Percentiles rank a stretch among this genome's conserved stretches.
Evolutionary conservation across 75 land plant species (phyloP).

Genomic region (Pinus taeda): DNA sequence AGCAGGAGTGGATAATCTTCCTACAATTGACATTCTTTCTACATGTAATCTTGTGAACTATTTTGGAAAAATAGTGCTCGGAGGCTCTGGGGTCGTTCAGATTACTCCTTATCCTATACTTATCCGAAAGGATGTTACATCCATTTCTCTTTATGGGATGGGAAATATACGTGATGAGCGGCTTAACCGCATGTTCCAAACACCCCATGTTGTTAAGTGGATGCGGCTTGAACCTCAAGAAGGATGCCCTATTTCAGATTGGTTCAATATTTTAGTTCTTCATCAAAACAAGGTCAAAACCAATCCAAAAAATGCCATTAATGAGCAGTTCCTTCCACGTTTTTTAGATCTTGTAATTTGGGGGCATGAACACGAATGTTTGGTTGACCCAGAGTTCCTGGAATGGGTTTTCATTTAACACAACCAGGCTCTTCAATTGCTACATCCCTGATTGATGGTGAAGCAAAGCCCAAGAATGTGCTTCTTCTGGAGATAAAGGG

Average conservation of each 20-base stretch:
- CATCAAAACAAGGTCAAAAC: constrained; percentile 82
- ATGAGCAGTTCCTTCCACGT: constrained; percentile 91
- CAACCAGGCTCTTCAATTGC: constrained; percentile 95
- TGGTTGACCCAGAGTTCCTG: constrained; percentile 91
- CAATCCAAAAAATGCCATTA: constrained; percentile 97
- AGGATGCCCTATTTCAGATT: constrained; percentile 63
- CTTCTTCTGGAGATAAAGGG: constrained; percentile 95
- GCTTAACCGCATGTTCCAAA: constrained; percentile 67
- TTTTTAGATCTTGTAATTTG: constrained; percentile 93
- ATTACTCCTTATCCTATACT: constrained; percentile 82
- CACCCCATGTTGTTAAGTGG: constrained; percentile 97
- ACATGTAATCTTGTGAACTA: constrained; percentile 97
- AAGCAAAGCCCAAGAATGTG: constrained; percentile 95
- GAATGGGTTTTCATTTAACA: constrained; percentile 94
- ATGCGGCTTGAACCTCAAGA: constrained; percentile 79
- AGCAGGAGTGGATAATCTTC: constrained; percentile 99
- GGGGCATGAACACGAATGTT: constrained; percentile 99
- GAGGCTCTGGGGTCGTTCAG: constrained; percentile 92
- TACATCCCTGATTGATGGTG: constrained; percentile 95
- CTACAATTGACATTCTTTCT: constrained; percentile 96
- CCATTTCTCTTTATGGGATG: constrained; percentile 93
- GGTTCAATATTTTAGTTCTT: constrained; percentile 98
- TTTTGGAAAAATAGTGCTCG: constrained; percentile 94
- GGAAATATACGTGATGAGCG: constrained; percentile 98
- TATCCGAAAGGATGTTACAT: constrained; percentile 82